Evolutionary conservation across 1,139 yeast genomes (phyloP).

Genomic region (Petasospora fabianii): DNA sequence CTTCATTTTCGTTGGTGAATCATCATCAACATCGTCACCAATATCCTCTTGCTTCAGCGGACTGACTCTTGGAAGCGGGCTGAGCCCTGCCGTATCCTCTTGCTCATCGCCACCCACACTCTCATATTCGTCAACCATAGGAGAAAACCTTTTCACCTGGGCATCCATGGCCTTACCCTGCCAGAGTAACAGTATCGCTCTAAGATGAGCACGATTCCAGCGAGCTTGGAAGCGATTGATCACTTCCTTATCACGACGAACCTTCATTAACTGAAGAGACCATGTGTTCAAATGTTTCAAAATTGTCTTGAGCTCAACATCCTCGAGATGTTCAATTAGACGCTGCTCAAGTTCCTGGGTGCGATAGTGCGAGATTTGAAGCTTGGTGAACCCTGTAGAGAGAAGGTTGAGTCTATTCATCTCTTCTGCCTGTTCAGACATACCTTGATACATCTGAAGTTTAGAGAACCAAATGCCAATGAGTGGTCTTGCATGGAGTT

Average conservation of each 20-base stretch:
- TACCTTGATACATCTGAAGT: slow-evolving; percentile 12
- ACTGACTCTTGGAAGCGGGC: background rate
- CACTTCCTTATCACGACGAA: slow-evolving; percentile 31
- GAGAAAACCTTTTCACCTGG: background rate
- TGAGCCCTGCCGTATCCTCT: background rate
- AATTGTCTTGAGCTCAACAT: slow-evolving; percentile 22
- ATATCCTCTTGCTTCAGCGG: background rate
- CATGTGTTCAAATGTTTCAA: slow-evolving; percentile 29
- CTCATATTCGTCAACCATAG: slow-evolving; percentile 1
- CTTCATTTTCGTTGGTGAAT: slow-evolving; percentile 23
- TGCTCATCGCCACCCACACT: background rate
- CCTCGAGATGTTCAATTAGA: slow-evolving; percentile 18
- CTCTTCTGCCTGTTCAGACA: slow-evolving; percentile 23
- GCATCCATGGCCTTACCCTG: slow-evolving; percentile 22
- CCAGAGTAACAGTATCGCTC: slow-evolving; percentile 35
- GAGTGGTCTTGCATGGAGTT: slow-evolving; percentile 6
- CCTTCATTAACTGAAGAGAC: slow-evolving; percentile 31
- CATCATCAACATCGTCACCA: slow-evolving; percentile 13
- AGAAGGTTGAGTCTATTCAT: slow-evolving; percentile 22
- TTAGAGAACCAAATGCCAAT: slow-evolving; percentile 22
- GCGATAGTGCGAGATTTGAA: slow-evolving; percentile 17
- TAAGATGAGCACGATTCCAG: slow-evolving; percentile 35
- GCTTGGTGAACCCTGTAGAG: slow-evolving; percentile 25
- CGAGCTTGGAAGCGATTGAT: slow-evolving; percentile 30
- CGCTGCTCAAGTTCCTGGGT: slow-evolving; percentile 15